A percentile compares a stretch with the other conserved stretches of the same genome.
phyloP scores from a whole-genome alignment of 768 basidiomycete species.

The Cytidiella melzeri region DNA sequence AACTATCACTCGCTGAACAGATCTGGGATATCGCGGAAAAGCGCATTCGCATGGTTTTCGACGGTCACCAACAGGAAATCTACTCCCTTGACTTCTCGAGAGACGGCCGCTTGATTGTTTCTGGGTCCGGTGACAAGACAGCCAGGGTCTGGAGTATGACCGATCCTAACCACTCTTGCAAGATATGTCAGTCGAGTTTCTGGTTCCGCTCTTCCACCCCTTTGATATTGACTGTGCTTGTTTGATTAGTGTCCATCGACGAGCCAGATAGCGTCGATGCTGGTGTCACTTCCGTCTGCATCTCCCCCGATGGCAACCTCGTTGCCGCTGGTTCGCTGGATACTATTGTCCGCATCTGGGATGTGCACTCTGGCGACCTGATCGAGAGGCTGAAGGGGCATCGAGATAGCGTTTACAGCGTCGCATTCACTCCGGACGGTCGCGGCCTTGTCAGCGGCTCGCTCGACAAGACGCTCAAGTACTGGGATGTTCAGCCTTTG shows the following conservation, averaged over 20 bases:
- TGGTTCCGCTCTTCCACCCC: not conserved
- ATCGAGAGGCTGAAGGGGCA: constrained; percentile 55
- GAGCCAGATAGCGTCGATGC: constrained; percentile 50
- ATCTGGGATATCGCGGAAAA: constrained; percentile 90
- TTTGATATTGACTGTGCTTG: not conserved
- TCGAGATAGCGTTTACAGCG: constrained; percentile 57
- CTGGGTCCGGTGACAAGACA: constrained; percentile 77
- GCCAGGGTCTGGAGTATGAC: constrained; percentile 58
- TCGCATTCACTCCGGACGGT: constrained; percentile 91
- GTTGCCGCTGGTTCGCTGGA: constrained; percentile 57
- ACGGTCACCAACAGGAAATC: constrained; percentile 90
- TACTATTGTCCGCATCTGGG: constrained; percentile 69
- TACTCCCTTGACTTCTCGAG: constrained; percentile 89
- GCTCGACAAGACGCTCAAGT: constrained; percentile 57
- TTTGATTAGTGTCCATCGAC: constrained; percentile 32
- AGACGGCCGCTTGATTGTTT: constrained; percentile 84
- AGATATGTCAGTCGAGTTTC: constrained; percentile 4
- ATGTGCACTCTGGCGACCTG: constrained; percentile 49
- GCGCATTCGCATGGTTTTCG: constrained; percentile 72
- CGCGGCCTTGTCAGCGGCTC: constrained; percentile 85
- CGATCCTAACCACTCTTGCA: constrained; percentile 32
- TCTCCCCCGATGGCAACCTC: constrained; percentile 52
- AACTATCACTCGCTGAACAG: constrained; percentile 30
- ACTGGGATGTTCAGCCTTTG: constrained; percentile 49
- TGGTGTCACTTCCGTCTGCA: constrained; percentile 54